phyloP scores from a whole-genome alignment of 139 green algal genomes.

The Nannochloris sp. region DNA sequence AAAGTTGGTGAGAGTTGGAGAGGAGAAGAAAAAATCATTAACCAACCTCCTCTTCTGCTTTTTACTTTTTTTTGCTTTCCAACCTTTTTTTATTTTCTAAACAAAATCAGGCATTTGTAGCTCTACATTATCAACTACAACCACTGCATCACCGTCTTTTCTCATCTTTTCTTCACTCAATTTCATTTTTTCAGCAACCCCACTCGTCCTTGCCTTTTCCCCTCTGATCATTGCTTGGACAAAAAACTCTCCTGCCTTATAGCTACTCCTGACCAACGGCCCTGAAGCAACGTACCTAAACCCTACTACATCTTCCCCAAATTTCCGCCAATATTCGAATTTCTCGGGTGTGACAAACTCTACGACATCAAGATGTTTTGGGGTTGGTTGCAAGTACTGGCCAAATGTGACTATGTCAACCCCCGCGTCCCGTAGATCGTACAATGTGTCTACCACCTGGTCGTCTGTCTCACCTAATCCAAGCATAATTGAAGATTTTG shows the following conservation, averaged over 20 bases:
- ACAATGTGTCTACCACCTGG: conserved; percentile 82
- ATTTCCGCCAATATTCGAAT: conserved; percentile 84
- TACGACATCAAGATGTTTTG: conserved; percentile 75
- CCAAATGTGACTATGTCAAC: conserved; percentile 94
- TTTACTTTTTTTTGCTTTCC: too few species aligned
- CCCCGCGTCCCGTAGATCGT: conserved; percentile 62
- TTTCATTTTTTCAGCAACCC: neutral
- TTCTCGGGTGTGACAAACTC: conserved; percentile 89
- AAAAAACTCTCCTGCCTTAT: conserved; percentile 81
- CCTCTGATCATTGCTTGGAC: conserved; percentile 13
- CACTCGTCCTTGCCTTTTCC: neutral
- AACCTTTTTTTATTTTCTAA: too few species aligned
- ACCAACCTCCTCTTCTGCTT: too few species aligned
- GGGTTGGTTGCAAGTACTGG: conserved; percentile 97
- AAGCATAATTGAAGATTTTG: conserved; percentile 94
- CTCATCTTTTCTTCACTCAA: neutral
- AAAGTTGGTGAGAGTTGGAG: too few species aligned
- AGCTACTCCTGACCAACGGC: conserved; percentile 90
- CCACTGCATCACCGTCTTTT: neutral
- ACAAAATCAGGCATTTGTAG: too few species aligned
- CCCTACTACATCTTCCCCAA: conserved; percentile 77
- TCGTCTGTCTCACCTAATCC: conserved; percentile 84
- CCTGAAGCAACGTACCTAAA: conserved; percentile 93
- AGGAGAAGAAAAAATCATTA: too few species aligned
- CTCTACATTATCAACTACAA: neutral